Evolutionary conservation across 331 rosid species (phyloP).

Genomic region (Acacia concinna): DNA sequence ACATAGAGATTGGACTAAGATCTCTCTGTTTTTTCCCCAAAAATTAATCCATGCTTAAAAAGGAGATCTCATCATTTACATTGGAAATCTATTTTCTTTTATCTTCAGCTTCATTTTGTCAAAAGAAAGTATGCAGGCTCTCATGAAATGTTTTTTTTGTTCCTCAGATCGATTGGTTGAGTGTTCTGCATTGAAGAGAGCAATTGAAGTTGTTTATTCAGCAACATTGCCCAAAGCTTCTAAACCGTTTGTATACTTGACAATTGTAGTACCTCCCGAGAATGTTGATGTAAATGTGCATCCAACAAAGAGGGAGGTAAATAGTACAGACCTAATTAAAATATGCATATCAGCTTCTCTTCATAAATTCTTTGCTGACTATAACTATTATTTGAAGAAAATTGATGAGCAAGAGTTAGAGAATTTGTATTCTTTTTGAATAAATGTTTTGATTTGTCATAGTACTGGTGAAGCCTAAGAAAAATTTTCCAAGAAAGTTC

Average conservation of each 20-base stretch:
- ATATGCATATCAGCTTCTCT: background rate
- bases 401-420: background rate
- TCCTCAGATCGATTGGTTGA: slow-evolving; percentile 90
- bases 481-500: background rate
- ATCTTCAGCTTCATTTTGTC: too few species aligned
- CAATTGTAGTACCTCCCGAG: slow-evolving; percentile 80
- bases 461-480: background rate
- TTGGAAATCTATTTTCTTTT: background rate
- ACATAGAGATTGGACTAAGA: background rate
- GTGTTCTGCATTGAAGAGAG: slow-evolving; percentile 89
- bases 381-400: slow-evolving; percentile 1
- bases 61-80: background rate
- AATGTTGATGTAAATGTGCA: slow-evolving; percentile 91
- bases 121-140: background rate
- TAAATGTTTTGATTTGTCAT: background rate
- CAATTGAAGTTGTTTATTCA: slow-evolving; percentile 90
- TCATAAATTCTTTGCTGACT: slow-evolving; percentile 23
- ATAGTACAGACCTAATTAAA: background rate
- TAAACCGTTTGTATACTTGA: slow-evolving; percentile 83
- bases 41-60: background rate
- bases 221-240: slow-evolving; percentile 95
- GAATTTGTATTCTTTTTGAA: background rate
- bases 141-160: slow-evolving; percentile 31
- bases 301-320: slow-evolving; percentile 96
- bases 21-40: background rate